phyloP scores from a whole-genome alignment of 257 asterid genomes.

The Fraxinus americana region DNA sequence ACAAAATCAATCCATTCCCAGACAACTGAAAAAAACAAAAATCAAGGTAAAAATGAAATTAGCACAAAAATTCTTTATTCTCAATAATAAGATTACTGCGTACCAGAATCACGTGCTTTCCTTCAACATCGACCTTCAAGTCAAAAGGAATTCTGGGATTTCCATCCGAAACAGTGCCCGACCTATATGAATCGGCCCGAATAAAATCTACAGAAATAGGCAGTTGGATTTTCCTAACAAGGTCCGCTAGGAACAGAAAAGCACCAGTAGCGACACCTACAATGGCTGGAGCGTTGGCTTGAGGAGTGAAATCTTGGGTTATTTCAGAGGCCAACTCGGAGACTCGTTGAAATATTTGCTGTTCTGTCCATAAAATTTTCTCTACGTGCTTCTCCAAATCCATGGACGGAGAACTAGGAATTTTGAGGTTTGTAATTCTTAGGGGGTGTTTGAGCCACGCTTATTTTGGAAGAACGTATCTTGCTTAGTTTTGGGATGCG shows the following conservation, averaged over 20 bases:
- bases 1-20: not conserved
- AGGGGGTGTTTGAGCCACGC: no score
- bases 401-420: slow-evolving; percentile 23
- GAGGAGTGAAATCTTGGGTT: slow-evolving; percentile 49
- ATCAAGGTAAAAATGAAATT: not conserved
- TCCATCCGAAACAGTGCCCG: slow-evolving; percentile 77
- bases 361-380: slow-evolving; percentile 54
- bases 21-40: not conserved
- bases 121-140: slow-evolving; percentile 67
- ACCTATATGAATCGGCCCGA: slow-evolving; percentile 80
- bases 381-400: slow-evolving; percentile 48
- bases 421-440: not conserved
- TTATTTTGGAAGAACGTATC: no score
- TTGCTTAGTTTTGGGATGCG: no score
- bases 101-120: slow-evolving; percentile 85
- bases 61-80: not conserved
- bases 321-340: slow-evolving; percentile 66
- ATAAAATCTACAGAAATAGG: slow-evolving; percentile 73
- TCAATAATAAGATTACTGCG: not conserved
- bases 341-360: slow-evolving; percentile 56
- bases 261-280: slow-evolving; percentile 99
- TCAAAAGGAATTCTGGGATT: slow-evolving; percentile 67
- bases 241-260: slow-evolving; percentile 81
- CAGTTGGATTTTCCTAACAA: slow-evolving; percentile 62
- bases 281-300: slow-evolving; percentile 44